phyloP scores from a whole-genome alignment of 2,329 filamentous ascomycete genomes.

The Fusarium temperatum region DNA sequence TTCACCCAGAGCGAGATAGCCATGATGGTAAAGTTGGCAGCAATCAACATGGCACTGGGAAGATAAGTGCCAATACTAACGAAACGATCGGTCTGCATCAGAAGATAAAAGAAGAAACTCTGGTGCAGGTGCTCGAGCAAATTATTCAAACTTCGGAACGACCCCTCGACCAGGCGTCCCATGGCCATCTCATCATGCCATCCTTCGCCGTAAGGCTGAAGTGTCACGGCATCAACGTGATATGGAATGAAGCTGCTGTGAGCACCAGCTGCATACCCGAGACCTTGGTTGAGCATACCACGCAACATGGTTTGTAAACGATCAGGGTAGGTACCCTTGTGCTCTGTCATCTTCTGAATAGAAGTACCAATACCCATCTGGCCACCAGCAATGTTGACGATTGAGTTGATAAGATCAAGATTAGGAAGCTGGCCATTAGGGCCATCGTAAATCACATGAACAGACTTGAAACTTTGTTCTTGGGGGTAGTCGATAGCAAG shows the following conservation, averaged over 20 bases:
- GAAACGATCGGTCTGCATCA: constrained; percentile 91
- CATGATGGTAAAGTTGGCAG: constrained; percentile 94
- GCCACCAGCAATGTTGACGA: constrained; percentile 84
- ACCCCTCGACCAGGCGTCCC: constrained; percentile 86
- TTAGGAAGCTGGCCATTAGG: constrained; percentile 96
- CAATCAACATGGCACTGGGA: constrained; percentile 96
- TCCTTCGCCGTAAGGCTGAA: constrained; percentile 88
- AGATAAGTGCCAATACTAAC: constrained; percentile 98
- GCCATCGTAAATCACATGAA: constrained; percentile 94
- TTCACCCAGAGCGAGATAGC: constrained; percentile 94
- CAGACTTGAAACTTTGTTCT: constrained; percentile 82
- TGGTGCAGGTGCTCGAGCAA: constrained; percentile 96
- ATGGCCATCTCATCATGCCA: constrained; percentile 99
- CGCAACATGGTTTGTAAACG: constrained; percentile 88
- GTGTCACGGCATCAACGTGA: constrained; percentile 93
- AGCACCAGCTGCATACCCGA: constrained; percentile 88
- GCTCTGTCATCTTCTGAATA: constrained; percentile 89
- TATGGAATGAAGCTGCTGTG: constrained; percentile 98
- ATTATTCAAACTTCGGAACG: constrained; percentile 95
- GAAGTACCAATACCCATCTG: constrained; percentile 90
- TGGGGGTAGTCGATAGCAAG: constrained; percentile 93
- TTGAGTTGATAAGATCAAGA: constrained; percentile 93
- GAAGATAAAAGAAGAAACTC: constrained; percentile 98
- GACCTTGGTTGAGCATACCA: constrained; percentile 90
- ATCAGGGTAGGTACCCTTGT: constrained; percentile 80